These are phyloP conservation scores for Persicaria tinctoria DNA, from an alignment of 148 eudicot genomes.

Conservation along the genomic window DNA sequence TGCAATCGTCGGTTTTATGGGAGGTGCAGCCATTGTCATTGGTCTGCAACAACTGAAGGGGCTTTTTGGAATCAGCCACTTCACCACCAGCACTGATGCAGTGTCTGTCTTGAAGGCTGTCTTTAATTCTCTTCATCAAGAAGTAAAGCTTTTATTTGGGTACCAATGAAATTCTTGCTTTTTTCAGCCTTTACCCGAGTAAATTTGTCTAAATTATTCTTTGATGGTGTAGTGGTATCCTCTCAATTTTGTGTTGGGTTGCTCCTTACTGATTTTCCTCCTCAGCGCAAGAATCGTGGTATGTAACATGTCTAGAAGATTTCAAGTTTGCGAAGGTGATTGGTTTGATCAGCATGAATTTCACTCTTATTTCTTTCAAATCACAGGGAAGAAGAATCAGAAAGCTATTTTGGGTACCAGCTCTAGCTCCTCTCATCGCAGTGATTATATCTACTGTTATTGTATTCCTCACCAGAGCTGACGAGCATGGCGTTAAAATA, in stretches of 20 bases:
- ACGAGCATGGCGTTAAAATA: slow-evolving; percentile 51
- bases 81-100: slow-evolving; percentile 54
- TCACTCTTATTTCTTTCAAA: not conserved
- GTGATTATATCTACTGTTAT: slow-evolving; percentile 46
- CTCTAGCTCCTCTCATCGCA: slow-evolving; percentile 46
- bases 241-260: slow-evolving; percentile 14
- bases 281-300: slow-evolving; percentile 24
- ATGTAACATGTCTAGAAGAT: not conserved
- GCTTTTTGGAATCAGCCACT: slow-evolving; percentile 50
- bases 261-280: slow-evolving; percentile 15
- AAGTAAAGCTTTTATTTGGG: slow-evolving; percentile 23
- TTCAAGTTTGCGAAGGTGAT: not conserved
- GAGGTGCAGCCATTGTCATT: slow-evolving; percentile 71
- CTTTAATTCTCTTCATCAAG: slow-evolving; percentile 37
- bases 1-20: slow-evolving; percentile 77
- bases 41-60: slow-evolving; percentile 74
- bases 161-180: not conserved
- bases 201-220: slow-evolving; percentile 11
- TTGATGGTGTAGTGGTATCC: slow-evolving; percentile 31
- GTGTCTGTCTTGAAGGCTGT: slow-evolving; percentile 54
- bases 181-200: slow-evolving; percentile 11
- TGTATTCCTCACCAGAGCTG: slow-evolving; percentile 55
- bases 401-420: slow-evolving; percentile 57
- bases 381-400: slow-evolving; percentile 54
- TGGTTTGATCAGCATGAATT: not conserved